These are phyloP conservation scores for Vicia sativa DNA, from an alignment of 306 rosid genomes.

Conservation along the genomic window DNA sequence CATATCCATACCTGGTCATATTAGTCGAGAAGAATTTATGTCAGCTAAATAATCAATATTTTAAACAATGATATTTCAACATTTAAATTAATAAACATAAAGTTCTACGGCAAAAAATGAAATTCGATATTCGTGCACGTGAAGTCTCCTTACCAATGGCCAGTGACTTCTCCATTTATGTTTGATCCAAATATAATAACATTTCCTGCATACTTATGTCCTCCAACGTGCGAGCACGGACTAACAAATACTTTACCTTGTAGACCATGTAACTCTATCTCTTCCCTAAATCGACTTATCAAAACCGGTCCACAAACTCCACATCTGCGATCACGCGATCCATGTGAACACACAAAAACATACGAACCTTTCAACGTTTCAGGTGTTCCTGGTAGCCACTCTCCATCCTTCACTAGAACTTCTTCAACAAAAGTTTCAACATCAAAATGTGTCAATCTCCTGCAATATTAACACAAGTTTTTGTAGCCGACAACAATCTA, in stretches of 20 bases:
- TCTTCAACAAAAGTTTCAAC: slow-evolving; percentile 96
- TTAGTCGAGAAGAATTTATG: neutral
- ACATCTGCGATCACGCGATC: slow-evolving; percentile 90
- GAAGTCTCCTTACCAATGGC: slow-evolving; percentile 81
- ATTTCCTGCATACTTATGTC: slow-evolving; percentile 88
- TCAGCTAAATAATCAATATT: slow-evolving; percentile 12
- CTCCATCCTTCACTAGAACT: slow-evolving; percentile 93
- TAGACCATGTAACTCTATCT: slow-evolving; percentile 69
- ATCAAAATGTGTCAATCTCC: slow-evolving; percentile 96
- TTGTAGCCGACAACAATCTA: slow-evolving; percentile 12
- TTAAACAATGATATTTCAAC: slow-evolving; percentile 20
- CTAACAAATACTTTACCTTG: slow-evolving; percentile 81
- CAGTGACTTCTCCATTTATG: slow-evolving; percentile 65
- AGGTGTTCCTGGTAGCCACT: slow-evolving; percentile 92
- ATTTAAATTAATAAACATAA: slow-evolving; percentile 3
- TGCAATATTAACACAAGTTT: slow-evolving; percentile 43
- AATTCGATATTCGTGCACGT: neutral
- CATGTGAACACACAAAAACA: slow-evolving; percentile 88
- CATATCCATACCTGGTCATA: slow-evolving; percentile 88
- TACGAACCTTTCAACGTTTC: slow-evolving; percentile 72
- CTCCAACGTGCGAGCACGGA: slow-evolving; percentile 96
- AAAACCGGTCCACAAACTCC: slow-evolving; percentile 94
- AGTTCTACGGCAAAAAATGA: slow-evolving; percentile 21
- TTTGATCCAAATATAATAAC: slow-evolving; percentile 73
- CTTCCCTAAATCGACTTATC: slow-evolving; percentile 76